Base-by-base conservation (phyloP, 306 rosid genomes). In the Trifolium fragiferum region DNA sequence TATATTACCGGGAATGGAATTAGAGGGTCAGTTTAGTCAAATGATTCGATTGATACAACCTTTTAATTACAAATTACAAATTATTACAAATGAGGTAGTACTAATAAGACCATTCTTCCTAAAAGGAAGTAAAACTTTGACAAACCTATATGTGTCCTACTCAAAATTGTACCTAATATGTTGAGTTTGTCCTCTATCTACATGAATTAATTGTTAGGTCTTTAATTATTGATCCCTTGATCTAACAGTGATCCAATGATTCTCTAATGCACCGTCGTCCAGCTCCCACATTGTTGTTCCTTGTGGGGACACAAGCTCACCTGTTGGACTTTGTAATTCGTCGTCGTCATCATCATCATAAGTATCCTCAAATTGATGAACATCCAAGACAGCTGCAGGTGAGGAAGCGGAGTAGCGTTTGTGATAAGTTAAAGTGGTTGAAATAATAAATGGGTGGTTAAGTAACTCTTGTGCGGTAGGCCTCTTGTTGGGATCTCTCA, bases 241-340 rank as follows among this genome's bases (percentile, higher is more conserved):
- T 64, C 94, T 87, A 66, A 89, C 82, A 21, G 85, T 85, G 66
- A 89, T 82, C 94, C 94, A 89, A 61, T 60, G 41, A 60, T 69
- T 77, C 50, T 81, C 86, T 32, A 86, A 83, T 55, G 84, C 64
- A 79, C 27, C 49, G 51, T 78, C 86, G 57, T 30, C 63, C n/a
- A 8, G 61, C 27, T 83, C 65, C 78, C 66, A 55, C 19, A n/a
- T 40, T 60, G 62, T 9, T 27, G 18, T 65, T 59, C 10, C 66
- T 41, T 57, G 32, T 6, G 59, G 50, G 51, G 46, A 68, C 3
- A 84, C 2, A 55, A 82, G 64, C 4, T 88, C 76, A 27, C 23
- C 64, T 16, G 37, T 59, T 19, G 72, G 59, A 55, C 75, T 73
- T 73, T 33, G 67, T 12, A 61, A 53, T 64, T 64, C 84, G 44